phyloP scores from a whole-genome alignment of 108 stramenopile species.

The Cyclotella cryptica region DNA sequence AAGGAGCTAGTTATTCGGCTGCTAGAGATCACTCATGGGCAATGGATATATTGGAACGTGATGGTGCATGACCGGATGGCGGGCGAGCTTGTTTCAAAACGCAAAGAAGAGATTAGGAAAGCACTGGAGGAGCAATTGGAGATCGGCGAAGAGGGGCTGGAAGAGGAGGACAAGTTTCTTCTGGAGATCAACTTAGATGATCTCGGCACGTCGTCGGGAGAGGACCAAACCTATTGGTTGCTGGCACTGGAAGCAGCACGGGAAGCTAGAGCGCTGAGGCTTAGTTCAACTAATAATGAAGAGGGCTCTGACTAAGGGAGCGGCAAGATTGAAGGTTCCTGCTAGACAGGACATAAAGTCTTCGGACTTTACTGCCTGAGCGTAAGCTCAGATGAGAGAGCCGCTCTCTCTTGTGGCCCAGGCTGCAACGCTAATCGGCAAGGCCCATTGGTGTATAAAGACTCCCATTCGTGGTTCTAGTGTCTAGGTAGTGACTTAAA shows the following conservation, averaged over 20 bases:
- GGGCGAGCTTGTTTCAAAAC: neutral
- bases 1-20: neutral
- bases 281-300: neutral
- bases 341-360: neutral
- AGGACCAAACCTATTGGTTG: too few species aligned
- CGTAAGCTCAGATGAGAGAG: neutral
- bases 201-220: too few species aligned
- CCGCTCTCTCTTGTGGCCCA: conserved; percentile 13
- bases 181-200: conserved; percentile 5
- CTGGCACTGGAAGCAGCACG: too few species aligned
- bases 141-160: too few species aligned
- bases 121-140: neutral
- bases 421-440: too few species aligned
- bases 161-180: conserved; percentile 3
- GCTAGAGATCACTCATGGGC: conserved; percentile 6
- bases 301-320: neutral
- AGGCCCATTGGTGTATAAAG: conserved; percentile 1
- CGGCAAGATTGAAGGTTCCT: neutral
- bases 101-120: conserved; percentile 4
- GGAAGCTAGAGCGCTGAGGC: neutral
- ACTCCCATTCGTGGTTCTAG: too few species aligned
- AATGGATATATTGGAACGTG: conserved; percentile 11
- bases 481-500: too few species aligned
- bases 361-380: too few species aligned
- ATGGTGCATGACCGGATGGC: conserved; percentile 3